These are phyloP conservation scores for Gymnopilus junonius DNA, from an alignment of 768 basidiomycete species.

Conservation along the genomic window DNA sequence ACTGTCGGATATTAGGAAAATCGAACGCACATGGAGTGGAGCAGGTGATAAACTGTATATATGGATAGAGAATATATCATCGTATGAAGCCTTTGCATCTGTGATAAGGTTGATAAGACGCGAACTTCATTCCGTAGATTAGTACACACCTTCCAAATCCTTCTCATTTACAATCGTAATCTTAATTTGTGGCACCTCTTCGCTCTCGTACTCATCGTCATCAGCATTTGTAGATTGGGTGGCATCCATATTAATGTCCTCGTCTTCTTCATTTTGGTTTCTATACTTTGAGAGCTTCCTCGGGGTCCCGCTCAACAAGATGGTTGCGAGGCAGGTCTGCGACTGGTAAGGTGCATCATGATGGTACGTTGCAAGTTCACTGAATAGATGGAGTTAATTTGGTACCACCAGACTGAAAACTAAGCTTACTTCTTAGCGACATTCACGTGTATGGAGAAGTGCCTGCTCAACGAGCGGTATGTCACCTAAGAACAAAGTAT, in stretches of 20 bases:
- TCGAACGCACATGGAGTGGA: conserved; percentile 53
- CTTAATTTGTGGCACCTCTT: conserved; percentile 49
- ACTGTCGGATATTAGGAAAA: conserved; percentile 1
- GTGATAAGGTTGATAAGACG: not conserved
- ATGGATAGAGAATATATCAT: conserved; percentile 56
- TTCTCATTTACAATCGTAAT: conserved; percentile 65
- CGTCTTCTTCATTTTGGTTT: conserved; percentile 1
- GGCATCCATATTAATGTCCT: conserved; percentile 27
- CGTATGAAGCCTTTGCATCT: conserved; percentile 62
- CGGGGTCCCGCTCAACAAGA: conserved; percentile 65
- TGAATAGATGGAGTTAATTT: conserved; percentile 27
- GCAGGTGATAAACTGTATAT: conserved; percentile 77
- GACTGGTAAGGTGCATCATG: conserved; percentile 45
- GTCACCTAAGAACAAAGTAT: conserved; percentile 61
- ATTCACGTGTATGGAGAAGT: conserved; percentile 74
- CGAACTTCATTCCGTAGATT: not conserved
- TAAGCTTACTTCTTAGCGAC: conserved; percentile 70
- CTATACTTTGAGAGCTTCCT: not conserved
- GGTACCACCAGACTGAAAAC: not conserved
- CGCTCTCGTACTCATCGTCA: conserved; percentile 41
- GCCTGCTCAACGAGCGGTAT: conserved; percentile 75
- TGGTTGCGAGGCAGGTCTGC: conserved; percentile 64
- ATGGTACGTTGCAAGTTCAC: conserved; percentile 68
- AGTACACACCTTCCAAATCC: conserved; percentile 63
- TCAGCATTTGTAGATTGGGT: conserved; percentile 24